Evolutionary conservation across 805 yeast species (phyloP).

Genomic region (Saturnispora dispora): DNA sequence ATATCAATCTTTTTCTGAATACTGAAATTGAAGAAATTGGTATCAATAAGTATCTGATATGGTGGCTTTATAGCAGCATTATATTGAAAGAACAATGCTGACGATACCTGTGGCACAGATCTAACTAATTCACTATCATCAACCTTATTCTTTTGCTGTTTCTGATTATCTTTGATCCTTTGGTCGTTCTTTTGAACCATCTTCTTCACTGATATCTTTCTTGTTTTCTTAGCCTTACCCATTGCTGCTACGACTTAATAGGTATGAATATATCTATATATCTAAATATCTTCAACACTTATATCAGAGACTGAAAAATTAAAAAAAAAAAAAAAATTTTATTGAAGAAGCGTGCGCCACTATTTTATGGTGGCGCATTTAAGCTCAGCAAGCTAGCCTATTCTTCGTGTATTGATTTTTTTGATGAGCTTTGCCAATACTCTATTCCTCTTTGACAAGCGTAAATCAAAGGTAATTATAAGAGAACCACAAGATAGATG

Average conservation of each 20-base stretch:
- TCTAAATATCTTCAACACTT: neutral
- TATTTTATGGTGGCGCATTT: neutral
- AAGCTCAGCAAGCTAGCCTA: neutral
- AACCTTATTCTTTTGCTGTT: constrained; percentile 29
- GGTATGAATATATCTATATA: neutral
- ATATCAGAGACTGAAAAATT: neutral
- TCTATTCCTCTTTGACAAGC: neutral
- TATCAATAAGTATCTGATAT: constrained; percentile 90
- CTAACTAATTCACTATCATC: constrained; percentile 72
- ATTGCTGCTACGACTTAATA: constrained; percentile 28
- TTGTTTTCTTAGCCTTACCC: constrained; percentile 96
- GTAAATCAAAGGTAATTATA: too few species aligned
- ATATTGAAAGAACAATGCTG: constrained; percentile 90
- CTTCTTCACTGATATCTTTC: constrained; percentile 95
- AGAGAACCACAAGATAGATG: neutral
- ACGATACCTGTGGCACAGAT: constrained; percentile 86
- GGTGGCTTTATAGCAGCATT: constrained; percentile 97
- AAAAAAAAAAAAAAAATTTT: neutral
- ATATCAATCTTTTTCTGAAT: constrained; percentile 93
- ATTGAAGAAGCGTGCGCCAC: neutral
- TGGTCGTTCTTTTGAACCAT: constrained; percentile 67
- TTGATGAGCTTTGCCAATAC: neutral
- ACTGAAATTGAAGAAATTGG: constrained; percentile 93
- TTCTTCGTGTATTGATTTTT: neutral
- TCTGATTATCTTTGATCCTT: constrained; percentile 40